phyloP scores from a whole-genome alignment of 176 grass and related monocot species.

The Aegilops sharonensis region DNA sequence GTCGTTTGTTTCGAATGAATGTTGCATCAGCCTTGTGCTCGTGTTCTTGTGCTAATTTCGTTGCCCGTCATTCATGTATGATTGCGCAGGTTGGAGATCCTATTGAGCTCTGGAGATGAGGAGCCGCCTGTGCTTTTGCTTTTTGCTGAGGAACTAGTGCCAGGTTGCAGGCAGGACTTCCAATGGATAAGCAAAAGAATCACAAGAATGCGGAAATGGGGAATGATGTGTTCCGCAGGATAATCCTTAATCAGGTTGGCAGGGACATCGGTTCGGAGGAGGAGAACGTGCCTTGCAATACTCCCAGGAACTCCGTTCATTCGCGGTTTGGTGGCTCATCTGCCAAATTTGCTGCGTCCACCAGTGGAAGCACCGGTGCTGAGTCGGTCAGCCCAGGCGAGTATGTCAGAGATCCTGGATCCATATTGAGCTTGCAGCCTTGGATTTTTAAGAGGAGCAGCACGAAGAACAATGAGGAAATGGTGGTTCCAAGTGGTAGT shows the following conservation, averaged over 20 bases:
- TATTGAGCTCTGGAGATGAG: constrained; percentile 25
- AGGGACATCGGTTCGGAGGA: constrained; percentile 34
- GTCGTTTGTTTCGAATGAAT: background rate
- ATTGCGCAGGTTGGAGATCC: constrained; percentile 4
- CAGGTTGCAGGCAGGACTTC: constrained; percentile 4
- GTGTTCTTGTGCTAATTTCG: constrained; percentile 8
- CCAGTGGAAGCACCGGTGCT: constrained; percentile 14
- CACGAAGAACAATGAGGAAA: constrained; percentile 33
- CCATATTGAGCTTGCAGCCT: constrained; percentile 91
- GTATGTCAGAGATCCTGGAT: constrained; percentile 65
- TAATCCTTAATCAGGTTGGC: constrained; percentile 43
- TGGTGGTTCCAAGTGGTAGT: background rate
- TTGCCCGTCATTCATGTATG: constrained; percentile 16
- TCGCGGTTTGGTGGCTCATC: constrained; percentile 22
- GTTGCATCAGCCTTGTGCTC: background rate
- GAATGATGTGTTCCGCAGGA: constrained; percentile 38
- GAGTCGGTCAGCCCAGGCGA: constrained; percentile 36
- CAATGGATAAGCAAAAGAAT: constrained; percentile 54
- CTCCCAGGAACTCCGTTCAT: constrained; percentile 34
- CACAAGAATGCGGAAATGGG: constrained; percentile 34
- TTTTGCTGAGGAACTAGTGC: constrained; percentile 26
- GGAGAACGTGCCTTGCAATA: constrained; percentile 63
- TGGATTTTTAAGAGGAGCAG: constrained; percentile 83
- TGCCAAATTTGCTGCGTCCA: constrained; percentile 17
- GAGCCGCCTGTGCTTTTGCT: background rate